Base-by-base conservation (phyloP, 2,329 filamentous ascomycete species). In the Trichoderma breve region DNA sequence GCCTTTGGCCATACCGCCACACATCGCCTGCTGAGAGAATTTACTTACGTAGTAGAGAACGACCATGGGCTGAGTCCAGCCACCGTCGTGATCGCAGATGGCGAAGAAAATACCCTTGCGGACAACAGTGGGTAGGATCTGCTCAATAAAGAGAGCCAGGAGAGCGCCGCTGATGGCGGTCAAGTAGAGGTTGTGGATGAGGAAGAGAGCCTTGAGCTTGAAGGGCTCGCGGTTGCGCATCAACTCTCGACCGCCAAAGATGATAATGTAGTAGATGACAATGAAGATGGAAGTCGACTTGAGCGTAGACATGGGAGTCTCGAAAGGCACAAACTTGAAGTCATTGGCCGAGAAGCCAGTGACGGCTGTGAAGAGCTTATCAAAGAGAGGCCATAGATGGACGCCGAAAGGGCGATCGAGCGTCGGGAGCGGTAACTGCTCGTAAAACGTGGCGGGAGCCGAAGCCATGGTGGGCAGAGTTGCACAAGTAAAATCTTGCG, bases 171-270 rank as follows among this genome's bases (percentile, higher is more conserved):
- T 97, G 85, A 98, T 93, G 76, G 89, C 85, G 62, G 95, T 98
- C 80, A 99, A 86, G 85, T 95, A 91, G 79, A 98, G 92, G 88
- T 99, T 99, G 90, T 99, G 95, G 80, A 98, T 88, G 85, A 97
- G 93, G 88, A 98, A 98, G 72, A 96, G 86, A 18, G 88, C 86
- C 86, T 93, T 96, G 80, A 98, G 89, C 88, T 97, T 93, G 85
- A 96, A 92, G 26, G 95, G 88, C 80, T 91, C 87, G 74, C 93
- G 90, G 79, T 92, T 91, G 84, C 93, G 93, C 96, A 99, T 98
- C 78, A 94, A 81, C 84, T 97, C 93, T 75, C 95, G 90, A 73
- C 95, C 96, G 75, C 95, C 95, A 76, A 98, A 97, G 79, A 98
- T 96, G 84, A 97, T 86, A 76, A 92, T 84, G 83, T 98, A 98